Evolutionary conservation across 441 rosid species (phyloP), one percentile per base, ranked within the genome.

Genomic region (Dalechampia spathulata): DNA sequence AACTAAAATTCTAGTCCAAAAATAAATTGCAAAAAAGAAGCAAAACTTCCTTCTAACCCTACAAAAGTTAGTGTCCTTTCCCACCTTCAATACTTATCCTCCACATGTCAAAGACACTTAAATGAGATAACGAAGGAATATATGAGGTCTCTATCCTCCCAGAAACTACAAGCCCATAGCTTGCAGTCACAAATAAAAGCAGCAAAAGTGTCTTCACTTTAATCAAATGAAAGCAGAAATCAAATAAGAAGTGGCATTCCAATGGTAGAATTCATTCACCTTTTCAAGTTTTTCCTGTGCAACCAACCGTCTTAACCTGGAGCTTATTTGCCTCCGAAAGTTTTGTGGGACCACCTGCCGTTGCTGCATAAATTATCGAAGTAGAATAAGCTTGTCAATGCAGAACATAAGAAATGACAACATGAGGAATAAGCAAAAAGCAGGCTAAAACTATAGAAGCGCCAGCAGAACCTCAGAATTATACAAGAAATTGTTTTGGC

Each of bases 241-340:
- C 25, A 54, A 14, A 26, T 32, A 57, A 15, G 45, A 40, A 53
- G 19, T 16, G 12, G 39, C 2, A 47, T 50, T 5, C 41, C 13
- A 45, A 58, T 34, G 37, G 14, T 16, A n/a, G 12, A 59, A 53
- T 22, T 23, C 56, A 38, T 48, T 65, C 39, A 83, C 87, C 87
- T 77, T 79, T 70, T 80, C 84, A 49, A 83, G 78, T 78, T 81
- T 83, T 15, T 74, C 85, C 69, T 68, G 75, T 2, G 50, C 65
- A 64, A 75, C 82, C 69, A 83, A 69, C 62, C 85, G 76, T 74
- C 84, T 75, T 71, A 81, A 72, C 74, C 74, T 77, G 49, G 85
- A 64, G 63, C 72, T 68, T 57, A 83, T 74, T 52, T 49, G 73
- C 73, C 74, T 81, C 71, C 76, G 78, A 62, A 78, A 81, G 54